phyloP scores from a whole-genome alignment of 108 stramenopile species.

The Cylindrotheca closterium region DNA sequence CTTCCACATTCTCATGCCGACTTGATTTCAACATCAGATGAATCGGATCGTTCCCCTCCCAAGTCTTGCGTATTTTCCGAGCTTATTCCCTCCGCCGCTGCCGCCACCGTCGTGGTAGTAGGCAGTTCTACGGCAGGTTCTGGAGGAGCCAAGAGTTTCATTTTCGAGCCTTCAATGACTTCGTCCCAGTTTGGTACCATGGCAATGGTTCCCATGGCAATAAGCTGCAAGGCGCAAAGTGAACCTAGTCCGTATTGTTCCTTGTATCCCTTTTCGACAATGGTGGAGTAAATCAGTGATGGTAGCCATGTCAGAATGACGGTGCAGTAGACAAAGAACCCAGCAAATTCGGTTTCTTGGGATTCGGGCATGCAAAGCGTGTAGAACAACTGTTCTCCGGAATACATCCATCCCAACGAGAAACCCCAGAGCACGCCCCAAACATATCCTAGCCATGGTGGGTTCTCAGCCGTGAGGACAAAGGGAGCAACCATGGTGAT shows the following conservation, averaged over 20 bases:
- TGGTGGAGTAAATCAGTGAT: slow-evolving; percentile 48
- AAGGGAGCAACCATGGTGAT: background rate
- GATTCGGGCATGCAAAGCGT: slow-evolving; percentile 39
- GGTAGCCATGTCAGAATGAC: slow-evolving; percentile 52
- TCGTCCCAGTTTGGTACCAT: slow-evolving; percentile 7
- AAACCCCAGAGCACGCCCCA: slow-evolving; percentile 27
- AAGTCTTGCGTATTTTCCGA: background rate
- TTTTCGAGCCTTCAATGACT: background rate
- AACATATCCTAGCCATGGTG: slow-evolving; percentile 1
- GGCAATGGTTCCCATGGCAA: background rate
- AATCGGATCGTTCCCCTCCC: background rate
- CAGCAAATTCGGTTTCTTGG: slow-evolving; percentile 57
- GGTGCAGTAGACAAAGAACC: slow-evolving; percentile 51
- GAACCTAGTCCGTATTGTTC: slow-evolving; percentile 8
- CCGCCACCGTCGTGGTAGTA: background rate
- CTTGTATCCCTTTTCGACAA: slow-evolving; percentile 24
- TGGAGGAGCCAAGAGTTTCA: too few species aligned
- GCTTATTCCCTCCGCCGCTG: background rate
- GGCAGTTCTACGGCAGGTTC: background rate
- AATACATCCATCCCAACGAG: slow-evolving; percentile 52
- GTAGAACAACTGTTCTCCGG: slow-evolving; percentile 46
- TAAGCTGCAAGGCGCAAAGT: background rate
- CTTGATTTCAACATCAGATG: background rate
- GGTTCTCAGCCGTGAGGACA: background rate
- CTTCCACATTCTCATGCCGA: too few species aligned